Evolutionary conservation across 768 basidiomycete species (phyloP), one percentile per base, ranked within the genome.

Genomic region (Tremella mesenterica): DNA sequence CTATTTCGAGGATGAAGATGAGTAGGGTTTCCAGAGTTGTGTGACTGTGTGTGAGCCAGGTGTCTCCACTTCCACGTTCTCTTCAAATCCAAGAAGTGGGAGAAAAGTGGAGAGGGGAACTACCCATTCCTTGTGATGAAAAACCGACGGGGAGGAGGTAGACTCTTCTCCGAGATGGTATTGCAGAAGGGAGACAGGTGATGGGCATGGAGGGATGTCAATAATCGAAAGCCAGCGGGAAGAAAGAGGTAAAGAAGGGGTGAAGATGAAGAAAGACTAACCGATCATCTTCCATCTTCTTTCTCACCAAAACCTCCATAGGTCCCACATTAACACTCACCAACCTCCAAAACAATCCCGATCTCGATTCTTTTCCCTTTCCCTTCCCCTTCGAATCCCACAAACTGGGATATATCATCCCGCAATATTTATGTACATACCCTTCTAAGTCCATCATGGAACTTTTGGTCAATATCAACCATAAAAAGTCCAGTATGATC

Each of bases 401-500:
- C 9, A 67, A 21, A 25, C 59, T 63, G 18, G 9, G 9, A 25
- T 61, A 48, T 16, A 61, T 34, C 56, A 54, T 20, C 4, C 28
- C n/a, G 27, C 27, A 54, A 34, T 25, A n/a, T 28, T 10, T 16
- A 10, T 28, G 26, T 8, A 67, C 60, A 31, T 57, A 62, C 16
- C 58, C 60, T 27, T 67, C 63, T 1, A 58, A 39, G 33, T 64
- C 63, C 3, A 56, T 56, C 21, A 38, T 18, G 14, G 41, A 48
- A 3, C 59, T 55, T 36, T 55, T 54, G n/a, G 49, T 57, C 18
- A 63, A 57, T 7, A 67, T 39, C 6, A 67, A 50, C 66, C 63
- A 67, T 31, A 67, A 18, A 45, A 63, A 61, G 28, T 67, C 66
- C 3, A 67, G 50, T 4, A 64, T n/a, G 23, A 50, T 25, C 23